These are phyloP conservation scores for Mallotus japonicus DNA, from an alignment of 441 rosid species.

Conservation along the genomic window DNA sequence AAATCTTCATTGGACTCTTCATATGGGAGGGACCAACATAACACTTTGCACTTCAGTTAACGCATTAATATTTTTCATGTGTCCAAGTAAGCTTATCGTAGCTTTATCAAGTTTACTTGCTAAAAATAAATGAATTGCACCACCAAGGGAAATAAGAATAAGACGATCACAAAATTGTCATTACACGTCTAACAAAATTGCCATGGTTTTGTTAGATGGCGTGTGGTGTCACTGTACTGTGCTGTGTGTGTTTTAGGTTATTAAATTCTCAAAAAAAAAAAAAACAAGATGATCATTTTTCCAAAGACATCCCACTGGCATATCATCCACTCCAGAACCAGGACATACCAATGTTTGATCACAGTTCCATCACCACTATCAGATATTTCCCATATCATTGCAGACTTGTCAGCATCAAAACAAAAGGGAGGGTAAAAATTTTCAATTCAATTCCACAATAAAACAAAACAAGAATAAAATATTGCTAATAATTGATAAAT, in stretches of 20 bases:
- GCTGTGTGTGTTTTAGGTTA: too few species aligned
- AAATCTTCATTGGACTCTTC: too few species aligned
- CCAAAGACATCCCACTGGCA: conserved; percentile 95
- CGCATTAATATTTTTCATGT: conserved; percentile 76
- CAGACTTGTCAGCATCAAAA: conserved; percentile 38
- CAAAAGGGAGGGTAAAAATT: too few species aligned
- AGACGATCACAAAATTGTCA: too few species aligned
- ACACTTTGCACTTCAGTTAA: conserved; percentile 52
- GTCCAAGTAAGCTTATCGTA: conserved; percentile 67
- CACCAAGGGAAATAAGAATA: conserved; percentile 87
- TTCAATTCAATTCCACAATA: too few species aligned
- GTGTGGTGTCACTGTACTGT: too few species aligned
- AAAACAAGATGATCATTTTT: conserved; percentile 76
- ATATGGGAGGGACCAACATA: too few species aligned
- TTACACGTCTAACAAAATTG: too few species aligned
- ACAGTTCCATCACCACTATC: conserved; percentile 61
- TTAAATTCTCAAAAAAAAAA: too few species aligned
- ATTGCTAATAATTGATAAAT: too few species aligned
- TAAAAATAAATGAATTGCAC: conserved; percentile 64
- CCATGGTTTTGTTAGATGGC: too few species aligned
- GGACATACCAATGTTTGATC: conserved; percentile 56
- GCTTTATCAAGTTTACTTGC: conserved; percentile 68
- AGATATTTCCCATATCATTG: conserved; percentile 82
- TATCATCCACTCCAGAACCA: conserved; percentile 77
- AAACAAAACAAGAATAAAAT: too few species aligned